Evolutionary conservation across 1,139 yeast genomes (phyloP).

Genomic region (Zygosaccharomyces pseudobailii): DNA sequence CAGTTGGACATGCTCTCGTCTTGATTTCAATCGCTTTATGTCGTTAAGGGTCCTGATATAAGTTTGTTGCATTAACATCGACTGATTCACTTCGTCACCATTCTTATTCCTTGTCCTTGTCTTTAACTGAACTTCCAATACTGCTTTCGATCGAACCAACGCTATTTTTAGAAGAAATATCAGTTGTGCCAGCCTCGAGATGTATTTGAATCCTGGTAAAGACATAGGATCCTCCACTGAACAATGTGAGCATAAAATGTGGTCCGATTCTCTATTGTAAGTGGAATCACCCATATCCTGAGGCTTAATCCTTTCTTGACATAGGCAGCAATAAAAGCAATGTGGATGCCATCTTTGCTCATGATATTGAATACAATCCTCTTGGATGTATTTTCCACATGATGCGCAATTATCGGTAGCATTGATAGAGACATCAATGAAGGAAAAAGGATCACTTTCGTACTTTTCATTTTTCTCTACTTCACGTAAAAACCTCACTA

Average conservation of each 20-base stretch:
- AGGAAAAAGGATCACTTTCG: slow-evolving; percentile 40
- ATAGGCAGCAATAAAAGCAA: slow-evolving; percentile 63
- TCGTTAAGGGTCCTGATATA: slow-evolving; percentile 71
- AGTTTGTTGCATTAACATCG: slow-evolving; percentile 39
- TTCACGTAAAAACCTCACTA: slow-evolving; percentile 57
- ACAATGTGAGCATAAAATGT: slow-evolving; percentile 56
- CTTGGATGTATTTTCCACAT: slow-evolving; percentile 79
- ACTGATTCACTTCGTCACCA: slow-evolving; percentile 16
- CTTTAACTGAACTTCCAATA: slow-evolving; percentile 47
- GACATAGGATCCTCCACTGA: slow-evolving; percentile 46
- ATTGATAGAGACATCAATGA: slow-evolving; percentile 52
- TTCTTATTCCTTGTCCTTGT: slow-evolving; percentile 14
- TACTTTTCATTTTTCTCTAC: slow-evolving; percentile 45
- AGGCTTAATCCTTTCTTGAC: slow-evolving; percentile 41
- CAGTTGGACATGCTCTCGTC: slow-evolving; percentile 63
- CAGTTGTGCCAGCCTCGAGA: slow-evolving; percentile 68
- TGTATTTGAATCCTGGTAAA: slow-evolving; percentile 53
- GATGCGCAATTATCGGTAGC: slow-evolving; percentile 73
- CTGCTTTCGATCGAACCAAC: slow-evolving; percentile 67
- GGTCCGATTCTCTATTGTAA: slow-evolving; percentile 38
- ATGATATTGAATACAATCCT: slow-evolving; percentile 59
- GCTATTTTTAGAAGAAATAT: slow-evolving; percentile 79
- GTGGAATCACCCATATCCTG: slow-evolving; percentile 42
- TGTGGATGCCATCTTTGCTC: slow-evolving; percentile 75
- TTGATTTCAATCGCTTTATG: slow-evolving; percentile 70